Conservation (phyloP, 2,329 filamentous ascomycete species). For the Trichoderma cornu-damae region DNA sequence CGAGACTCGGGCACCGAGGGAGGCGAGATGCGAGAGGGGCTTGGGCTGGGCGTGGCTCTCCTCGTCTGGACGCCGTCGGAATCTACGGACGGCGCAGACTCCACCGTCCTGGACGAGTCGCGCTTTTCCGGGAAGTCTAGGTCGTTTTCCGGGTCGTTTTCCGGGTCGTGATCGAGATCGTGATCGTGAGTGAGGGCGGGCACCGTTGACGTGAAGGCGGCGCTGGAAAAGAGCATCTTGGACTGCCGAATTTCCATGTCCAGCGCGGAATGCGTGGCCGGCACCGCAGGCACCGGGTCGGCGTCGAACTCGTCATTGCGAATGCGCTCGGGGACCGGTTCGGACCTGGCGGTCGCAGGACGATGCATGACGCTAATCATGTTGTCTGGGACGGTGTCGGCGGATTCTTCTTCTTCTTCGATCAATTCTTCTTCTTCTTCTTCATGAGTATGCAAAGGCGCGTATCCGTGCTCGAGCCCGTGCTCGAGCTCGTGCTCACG, state of each 20-base stretch:
- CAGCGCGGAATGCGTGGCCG: slow-evolving; percentile 28
- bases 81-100: slow-evolving; percentile 31
- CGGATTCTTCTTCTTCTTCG: slow-evolving; percentile 10
- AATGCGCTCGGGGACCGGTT: slow-evolving; percentile 10
- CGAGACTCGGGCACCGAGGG: slow-evolving; percentile 18
- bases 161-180: slow-evolving; percentile 23
- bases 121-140: slow-evolving; percentile 37
- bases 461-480: neutral
- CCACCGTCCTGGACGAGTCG: slow-evolving; percentile 49
- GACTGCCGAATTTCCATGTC: slow-evolving; percentile 38
- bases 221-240: slow-evolving; percentile 38
- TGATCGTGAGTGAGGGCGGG: slow-evolving; percentile 35
- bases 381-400: slow-evolving; percentile 1
- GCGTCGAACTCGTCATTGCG: slow-evolving; percentile 4
- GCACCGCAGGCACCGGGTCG: slow-evolving; percentile 18
- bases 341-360: slow-evolving; percentile 19
- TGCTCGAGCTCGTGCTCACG: neutral
- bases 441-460: slow-evolving; percentile 10
- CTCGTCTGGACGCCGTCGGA: slow-evolving; percentile 23
- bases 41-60: slow-evolving; percentile 8
- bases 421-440: slow-evolving; percentile 20
- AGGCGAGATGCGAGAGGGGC: slow-evolving; percentile 8
- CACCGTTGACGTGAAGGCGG: slow-evolving; percentile 38
- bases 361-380: slow-evolving; percentile 11
- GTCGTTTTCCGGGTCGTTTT: slow-evolving; percentile 28